These are phyloP conservation scores for Helenozyma rhizophorensis DNA, from an alignment of 805 yeast genomes.

Conservation along the genomic window DNA sequence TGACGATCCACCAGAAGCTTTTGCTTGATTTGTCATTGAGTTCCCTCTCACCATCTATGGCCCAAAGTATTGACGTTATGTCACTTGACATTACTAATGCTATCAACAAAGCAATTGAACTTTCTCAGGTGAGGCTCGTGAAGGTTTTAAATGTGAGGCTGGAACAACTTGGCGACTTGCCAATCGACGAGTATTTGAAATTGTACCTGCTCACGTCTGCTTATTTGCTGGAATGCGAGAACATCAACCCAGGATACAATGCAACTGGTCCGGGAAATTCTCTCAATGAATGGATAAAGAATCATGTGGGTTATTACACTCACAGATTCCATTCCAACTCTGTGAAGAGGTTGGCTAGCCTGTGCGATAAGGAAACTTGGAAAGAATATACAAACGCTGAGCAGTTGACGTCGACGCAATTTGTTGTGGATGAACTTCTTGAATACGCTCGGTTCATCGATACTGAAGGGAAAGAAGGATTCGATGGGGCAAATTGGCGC, in stretches of 20 bases:
- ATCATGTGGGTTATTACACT: conserved; percentile 60
- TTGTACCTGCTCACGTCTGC: conserved; percentile 62
- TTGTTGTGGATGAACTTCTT: conserved; percentile 19
- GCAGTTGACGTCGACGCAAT: conserved; percentile 24
- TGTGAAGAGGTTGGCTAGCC: conserved; percentile 40
- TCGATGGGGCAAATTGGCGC: conserved; percentile 27
- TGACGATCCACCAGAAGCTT: conserved; percentile 74
- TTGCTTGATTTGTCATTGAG: conserved; percentile 63
- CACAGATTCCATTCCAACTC: conserved; percentile 51
- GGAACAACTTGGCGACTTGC: conserved; percentile 57
- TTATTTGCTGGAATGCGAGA: conserved; percentile 80
- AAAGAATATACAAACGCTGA: conserved; percentile 57
- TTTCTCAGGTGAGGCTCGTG: conserved; percentile 71
- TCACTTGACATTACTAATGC: conserved; percentile 64
- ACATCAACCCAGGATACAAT: conserved; percentile 64
- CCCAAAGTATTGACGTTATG: conserved; percentile 39
- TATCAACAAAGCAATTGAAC: conserved; percentile 62
- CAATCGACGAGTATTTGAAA: conserved; percentile 59
- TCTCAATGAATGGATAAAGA: conserved; percentile 61
- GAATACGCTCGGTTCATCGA: conserved; percentile 23
- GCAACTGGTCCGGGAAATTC: conserved; percentile 46
- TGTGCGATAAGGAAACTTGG: conserved; percentile 74
- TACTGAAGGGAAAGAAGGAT: conserved; percentile 13
- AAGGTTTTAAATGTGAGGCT: conserved; percentile 74
- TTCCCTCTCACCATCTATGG: conserved; percentile 20